A percentile compares a stretch with the other conserved stretches of the same genome.
Evolutionary conservation across 257 asterid species (phyloP).

Genomic region (Solanum habrochaites): DNA sequence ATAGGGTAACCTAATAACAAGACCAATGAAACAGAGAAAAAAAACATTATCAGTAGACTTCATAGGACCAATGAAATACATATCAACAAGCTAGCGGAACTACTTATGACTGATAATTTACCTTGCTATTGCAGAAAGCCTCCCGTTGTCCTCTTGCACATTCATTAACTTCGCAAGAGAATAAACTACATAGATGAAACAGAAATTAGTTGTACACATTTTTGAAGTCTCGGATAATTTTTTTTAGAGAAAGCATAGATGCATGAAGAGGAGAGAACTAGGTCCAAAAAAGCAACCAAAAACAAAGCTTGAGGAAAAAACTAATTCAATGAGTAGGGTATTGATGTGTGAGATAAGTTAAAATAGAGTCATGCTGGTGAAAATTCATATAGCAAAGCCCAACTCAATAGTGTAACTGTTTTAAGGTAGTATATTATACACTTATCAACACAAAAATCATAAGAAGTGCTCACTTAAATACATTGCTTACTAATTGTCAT

Average conservation of each 20-base stretch:
- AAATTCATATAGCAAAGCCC: neutral
- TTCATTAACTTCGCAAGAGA: constrained; percentile 92
- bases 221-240: neutral
- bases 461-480: neutral
- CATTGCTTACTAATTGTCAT: neutral
- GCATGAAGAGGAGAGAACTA: neutral
- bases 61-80: neutral
- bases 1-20: neutral
- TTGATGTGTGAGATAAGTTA: neutral
- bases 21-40: neutral
- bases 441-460: neutral
- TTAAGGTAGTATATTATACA: neutral
- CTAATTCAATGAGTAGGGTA: neutral
- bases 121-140: constrained; percentile 94
- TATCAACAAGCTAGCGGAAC: neutral
- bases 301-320: neutral
- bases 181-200: constrained; percentile 44
- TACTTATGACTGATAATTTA: neutral
- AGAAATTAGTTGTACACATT: neutral
- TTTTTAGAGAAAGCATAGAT: neutral
- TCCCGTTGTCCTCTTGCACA: constrained; percentile 82
- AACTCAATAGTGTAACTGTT: neutral
- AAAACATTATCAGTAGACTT: neutral
- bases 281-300: neutral
- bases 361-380: neutral